A percentile compares a stretch with the other conserved stretches of the same genome.
Evolutionary conservation across 1,284 basidiomycete species (phyloP).

Genomic region (Coniferiporia sulphurascens): DNA sequence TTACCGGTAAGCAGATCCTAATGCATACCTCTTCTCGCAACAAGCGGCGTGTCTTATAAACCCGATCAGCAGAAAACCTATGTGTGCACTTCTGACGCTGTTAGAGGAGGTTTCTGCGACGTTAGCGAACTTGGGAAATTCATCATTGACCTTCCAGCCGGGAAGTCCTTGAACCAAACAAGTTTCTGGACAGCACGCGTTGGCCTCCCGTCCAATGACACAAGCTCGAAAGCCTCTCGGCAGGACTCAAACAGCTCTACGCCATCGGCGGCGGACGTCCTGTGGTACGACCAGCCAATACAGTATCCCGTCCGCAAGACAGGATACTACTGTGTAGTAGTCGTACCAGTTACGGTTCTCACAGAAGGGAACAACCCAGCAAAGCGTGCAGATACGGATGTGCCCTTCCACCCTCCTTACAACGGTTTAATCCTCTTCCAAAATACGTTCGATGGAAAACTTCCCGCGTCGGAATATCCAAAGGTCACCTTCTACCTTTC

Average conservation of each 20-base stretch:
- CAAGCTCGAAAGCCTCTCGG: constrained; percentile 25
- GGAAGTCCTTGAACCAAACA: constrained; percentile 60
- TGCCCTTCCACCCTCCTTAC: constrained; percentile 75
- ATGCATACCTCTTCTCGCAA: background rate
- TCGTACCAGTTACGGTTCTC: constrained; percentile 78
- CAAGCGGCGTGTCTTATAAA: constrained; percentile 15
- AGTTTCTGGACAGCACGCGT: constrained; percentile 77
- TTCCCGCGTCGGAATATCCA: constrained; percentile 95
- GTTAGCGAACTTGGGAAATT: constrained; percentile 72
- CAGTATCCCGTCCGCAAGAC: constrained; percentile 82
- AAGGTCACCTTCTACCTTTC: constrained; percentile 75
- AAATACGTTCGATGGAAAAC: constrained; percentile 85
- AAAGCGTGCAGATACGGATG: constrained; percentile 33
- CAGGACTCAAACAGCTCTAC: constrained; percentile 23
- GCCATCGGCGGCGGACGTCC: constrained; percentile 32
- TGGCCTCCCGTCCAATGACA: constrained; percentile 36
- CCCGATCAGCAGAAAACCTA: constrained; percentile 75
- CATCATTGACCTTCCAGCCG: constrained; percentile 69
- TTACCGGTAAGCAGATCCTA: constrained; percentile 54
- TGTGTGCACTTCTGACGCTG: constrained; percentile 79
- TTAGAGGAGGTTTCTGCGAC: constrained; percentile 68
- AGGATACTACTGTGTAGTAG: constrained; percentile 92
- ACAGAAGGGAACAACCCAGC: constrained; percentile 23
- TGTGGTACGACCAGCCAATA: constrained; percentile 57
- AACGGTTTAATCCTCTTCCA: constrained; percentile 79